Conservation (phyloP, 2,329 filamentous ascomycete species). For the Xylariaceae sp. region DNA sequence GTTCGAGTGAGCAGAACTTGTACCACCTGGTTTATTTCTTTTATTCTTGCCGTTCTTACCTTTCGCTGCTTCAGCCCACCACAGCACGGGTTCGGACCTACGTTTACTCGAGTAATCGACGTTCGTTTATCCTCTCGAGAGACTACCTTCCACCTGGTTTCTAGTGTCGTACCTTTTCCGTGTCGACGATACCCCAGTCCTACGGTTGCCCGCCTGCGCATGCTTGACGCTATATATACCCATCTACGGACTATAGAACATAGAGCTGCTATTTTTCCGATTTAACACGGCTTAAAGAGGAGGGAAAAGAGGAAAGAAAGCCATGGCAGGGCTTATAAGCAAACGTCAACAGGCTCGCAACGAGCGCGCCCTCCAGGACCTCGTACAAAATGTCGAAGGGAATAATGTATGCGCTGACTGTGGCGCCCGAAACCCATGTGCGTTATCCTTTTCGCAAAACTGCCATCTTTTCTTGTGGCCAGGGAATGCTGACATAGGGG, state of each 20-base stretch:
- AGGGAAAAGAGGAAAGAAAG: constrained; percentile 5
- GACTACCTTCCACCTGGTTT: constrained; percentile 5
- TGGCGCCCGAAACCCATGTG: constrained; percentile 84
- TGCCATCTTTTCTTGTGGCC: neutral
- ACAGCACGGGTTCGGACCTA: constrained; percentile 1
- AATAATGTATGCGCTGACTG: constrained; percentile 96
- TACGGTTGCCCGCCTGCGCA: constrained; percentile 13
- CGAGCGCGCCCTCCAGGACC: constrained; percentile 83
- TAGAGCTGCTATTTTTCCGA: constrained; percentile 3
- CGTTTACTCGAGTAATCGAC: no score
- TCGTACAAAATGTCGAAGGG: constrained; percentile 75
- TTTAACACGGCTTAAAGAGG: constrained; percentile 6
- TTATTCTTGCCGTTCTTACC: neutral
- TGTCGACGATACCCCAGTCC: constrained; percentile 17
- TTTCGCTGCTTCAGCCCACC: neutral
- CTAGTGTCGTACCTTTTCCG: constrained; percentile 1
- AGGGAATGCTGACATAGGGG: constrained; percentile 11
- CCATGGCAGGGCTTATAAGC: constrained; percentile 71
- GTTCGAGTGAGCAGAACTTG: neutral
- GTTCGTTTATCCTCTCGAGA: constrained; percentile 4
- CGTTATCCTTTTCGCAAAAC: constrained; percentile 27
- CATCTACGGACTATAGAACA: constrained; percentile 1
- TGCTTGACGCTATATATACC: constrained; percentile 13
- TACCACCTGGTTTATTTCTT: neutral
- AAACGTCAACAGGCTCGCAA: constrained; percentile 98